Conservation (phyloP, 2,329 filamentous ascomycete species). For the Ilyonectria robusta region DNA sequence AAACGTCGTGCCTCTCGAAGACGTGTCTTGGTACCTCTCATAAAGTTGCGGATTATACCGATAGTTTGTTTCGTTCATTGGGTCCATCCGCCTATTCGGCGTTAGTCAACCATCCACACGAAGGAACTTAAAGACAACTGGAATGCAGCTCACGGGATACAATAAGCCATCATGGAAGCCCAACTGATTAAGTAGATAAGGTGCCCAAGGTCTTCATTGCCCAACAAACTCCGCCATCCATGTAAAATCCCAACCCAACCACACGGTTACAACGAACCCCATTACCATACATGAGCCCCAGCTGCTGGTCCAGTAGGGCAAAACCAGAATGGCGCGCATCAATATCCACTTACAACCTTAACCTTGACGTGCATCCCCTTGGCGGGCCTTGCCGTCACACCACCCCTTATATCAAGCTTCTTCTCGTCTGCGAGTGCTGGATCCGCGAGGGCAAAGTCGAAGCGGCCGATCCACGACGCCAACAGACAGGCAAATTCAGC, state of each 20-base stretch:
- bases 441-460: slow-evolving; percentile 72
- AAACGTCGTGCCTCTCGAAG: background rate
- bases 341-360: slow-evolving; percentile 76
- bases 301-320: background rate
- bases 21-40: background rate
- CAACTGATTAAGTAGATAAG: slow-evolving; percentile 1
- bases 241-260: background rate
- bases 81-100: background rate
- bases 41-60: slow-evolving; percentile 9
- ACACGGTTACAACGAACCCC: background rate
- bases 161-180: background rate
- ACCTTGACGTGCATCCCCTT: slow-evolving; percentile 80
- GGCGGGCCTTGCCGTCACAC: slow-evolving; percentile 80
- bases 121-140: background rate
- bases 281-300: background rate
- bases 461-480: slow-evolving; percentile 82
- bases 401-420: slow-evolving; percentile 76
- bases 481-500: slow-evolving; percentile 89
- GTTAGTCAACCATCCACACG: background rate
- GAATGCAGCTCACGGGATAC: slow-evolving; percentile 3
- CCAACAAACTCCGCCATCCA: slow-evolving; percentile 4
- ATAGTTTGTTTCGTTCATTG: slow-evolving; percentile 3
- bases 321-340: slow-evolving; percentile 22
- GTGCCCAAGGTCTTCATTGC: background rate
- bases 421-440: slow-evolving; percentile 75